phyloP scores from a whole-genome alignment of 2,329 filamentous ascomycete species.

The Curvularia spicifera region DNA sequence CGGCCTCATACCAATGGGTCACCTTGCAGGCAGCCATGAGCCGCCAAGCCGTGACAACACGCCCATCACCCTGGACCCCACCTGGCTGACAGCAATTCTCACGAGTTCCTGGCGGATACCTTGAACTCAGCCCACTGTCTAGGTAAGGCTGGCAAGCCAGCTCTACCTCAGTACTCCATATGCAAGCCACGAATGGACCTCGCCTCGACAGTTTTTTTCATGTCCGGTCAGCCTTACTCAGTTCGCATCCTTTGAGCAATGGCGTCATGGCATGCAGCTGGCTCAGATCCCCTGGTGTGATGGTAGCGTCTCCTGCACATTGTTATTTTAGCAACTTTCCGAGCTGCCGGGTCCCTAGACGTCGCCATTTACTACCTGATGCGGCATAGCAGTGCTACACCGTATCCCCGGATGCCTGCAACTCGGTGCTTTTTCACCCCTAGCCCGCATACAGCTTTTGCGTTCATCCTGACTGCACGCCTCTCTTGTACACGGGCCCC shows the following conservation, averaged over 20 bases:
- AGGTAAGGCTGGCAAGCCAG: conserved; percentile 1
- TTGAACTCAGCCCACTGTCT: conserved; percentile 7
- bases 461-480: background rate
- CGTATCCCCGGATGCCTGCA: conserved; percentile 1
- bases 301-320: conserved; percentile 4
- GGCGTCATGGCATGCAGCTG: conserved; percentile 5
- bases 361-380: background rate
- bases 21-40: conserved; percentile 16
- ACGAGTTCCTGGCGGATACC: conserved; percentile 8
- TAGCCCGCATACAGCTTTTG: conserved; percentile 2
- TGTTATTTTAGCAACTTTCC: conserved; percentile 4
- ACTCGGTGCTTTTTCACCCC: conserved; percentile 9
- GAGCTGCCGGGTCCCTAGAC: background rate
- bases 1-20: conserved; percentile 2
- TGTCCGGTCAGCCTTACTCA: conserved; percentile 14
- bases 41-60: conserved; percentile 3
- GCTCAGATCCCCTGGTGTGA: background rate
- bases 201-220: conserved; percentile 7
- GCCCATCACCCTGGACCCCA: conserved; percentile 7
- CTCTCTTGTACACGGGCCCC: conserved; percentile 4
- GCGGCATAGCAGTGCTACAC: conserved; percentile 7
- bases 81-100: conserved; percentile 17
- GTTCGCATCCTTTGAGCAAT: background rate
- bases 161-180: conserved; percentile 7
- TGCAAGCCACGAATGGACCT: conserved; percentile 11